phyloP scores from a whole-genome alignment of 805 yeast species.

The Saturnispora hagleri region DNA sequence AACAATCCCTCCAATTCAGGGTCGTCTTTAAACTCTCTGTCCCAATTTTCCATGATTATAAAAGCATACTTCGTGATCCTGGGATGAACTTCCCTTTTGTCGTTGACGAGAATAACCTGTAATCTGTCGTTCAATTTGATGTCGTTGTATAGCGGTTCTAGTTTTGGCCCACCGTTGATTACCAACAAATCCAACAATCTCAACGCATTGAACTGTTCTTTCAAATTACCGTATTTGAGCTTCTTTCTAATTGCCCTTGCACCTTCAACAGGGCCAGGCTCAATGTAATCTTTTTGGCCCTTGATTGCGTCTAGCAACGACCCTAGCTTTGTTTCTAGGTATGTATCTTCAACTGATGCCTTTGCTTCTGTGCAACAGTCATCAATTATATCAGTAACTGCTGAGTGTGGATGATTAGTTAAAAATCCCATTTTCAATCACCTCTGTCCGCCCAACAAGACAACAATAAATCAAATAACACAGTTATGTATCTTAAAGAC shows the following conservation, averaged over 20 bases:
- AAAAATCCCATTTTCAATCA: conserved; percentile 38
- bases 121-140: conserved; percentile 57
- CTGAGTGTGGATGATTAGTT: conserved; percentile 56
- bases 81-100: conserved; percentile 25
- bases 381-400: conserved; percentile 57
- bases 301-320: conserved; percentile 49
- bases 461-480: neutral
- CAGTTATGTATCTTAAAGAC: neutral
- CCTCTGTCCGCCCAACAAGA: neutral
- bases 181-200: conserved; percentile 48
- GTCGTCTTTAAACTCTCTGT: conserved; percentile 41
- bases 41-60: conserved; percentile 59
- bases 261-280: conserved; percentile 56
- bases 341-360: conserved; percentile 29
- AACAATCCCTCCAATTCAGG: conserved; percentile 43
- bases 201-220: conserved; percentile 61
- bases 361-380: conserved; percentile 37
- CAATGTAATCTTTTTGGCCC: conserved; percentile 22
- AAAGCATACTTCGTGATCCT: conserved; percentile 40
- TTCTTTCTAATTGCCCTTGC: conserved; percentile 87
- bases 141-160: conserved; percentile 52
- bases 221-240: conserved; percentile 69
- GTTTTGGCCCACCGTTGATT: conserved; percentile 39
- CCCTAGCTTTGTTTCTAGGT: conserved; percentile 37
- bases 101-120: conserved; percentile 35